Evolutionary conservation across 352 stramenopile species (phyloP), one percentile per base, ranked within the genome.

Genomic region (Globisporangium yorkense): DNA sequence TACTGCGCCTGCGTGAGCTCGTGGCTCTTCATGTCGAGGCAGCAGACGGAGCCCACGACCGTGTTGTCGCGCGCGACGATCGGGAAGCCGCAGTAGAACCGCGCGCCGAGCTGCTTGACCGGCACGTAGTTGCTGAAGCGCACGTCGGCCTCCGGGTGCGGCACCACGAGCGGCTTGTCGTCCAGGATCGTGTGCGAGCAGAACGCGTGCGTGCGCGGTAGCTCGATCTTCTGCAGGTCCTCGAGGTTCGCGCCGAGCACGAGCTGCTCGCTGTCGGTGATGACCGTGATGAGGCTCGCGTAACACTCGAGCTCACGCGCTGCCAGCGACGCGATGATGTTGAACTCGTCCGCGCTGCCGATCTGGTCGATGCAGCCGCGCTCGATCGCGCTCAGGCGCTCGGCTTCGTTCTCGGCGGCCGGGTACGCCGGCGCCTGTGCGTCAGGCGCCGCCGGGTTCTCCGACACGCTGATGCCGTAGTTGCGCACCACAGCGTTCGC

Each of bases 21-120:
- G 48, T 73, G 70, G 51, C 71, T 68, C 56, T 84, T 67, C 39
- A 56, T 63, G 60, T 90, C 77, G 8, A 84, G 63, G 51, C 75
- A 88, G 58, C 78, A 88, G 41, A 91, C 63, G 1, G 75, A 77
- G 1, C 78, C 81, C 44, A 91, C 82, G 48, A 84, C 63, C 12
- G 74, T 83, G 48, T 71, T 62, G 55, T 85, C 64, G 9, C 68
- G 57, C 2, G 64, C 60, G 18, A 83, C 49, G 40, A 91, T 55
- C n/a, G 81, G 80, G 54, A 89, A 89, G 7, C 81, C 81, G 65
- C 76, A 88, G 77, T 91, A 91, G 66, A 87, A 91, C 57, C 78
- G 80, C 46, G 70, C 69, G 18, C 68, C 68, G 52, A 84, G 69
- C 48, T 65, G 63, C 47, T 54, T 68, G 61, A 64, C 66, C 2